A percentile compares a stretch with the other conserved stretches of the same genome.
phyloP scores from a whole-genome alignment of 2,329 filamentous ascomycete species.

The Colletotrichum sp. region DNA sequence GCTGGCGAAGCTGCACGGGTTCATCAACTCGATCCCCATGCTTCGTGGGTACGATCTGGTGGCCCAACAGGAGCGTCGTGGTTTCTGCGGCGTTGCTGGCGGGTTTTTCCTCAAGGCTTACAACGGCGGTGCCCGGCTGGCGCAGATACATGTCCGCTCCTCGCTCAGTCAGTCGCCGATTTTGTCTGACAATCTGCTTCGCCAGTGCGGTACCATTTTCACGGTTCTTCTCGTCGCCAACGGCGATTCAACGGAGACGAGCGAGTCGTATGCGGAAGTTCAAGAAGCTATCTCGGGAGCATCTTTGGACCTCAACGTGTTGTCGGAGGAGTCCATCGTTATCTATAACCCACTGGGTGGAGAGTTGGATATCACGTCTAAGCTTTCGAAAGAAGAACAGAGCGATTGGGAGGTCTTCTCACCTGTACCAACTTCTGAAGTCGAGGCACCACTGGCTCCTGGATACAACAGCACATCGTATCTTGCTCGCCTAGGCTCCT shows the following conservation, averaged over 20 bases:
- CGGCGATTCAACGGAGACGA: background rate
- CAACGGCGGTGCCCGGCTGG: background rate
- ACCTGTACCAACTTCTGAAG: background rate
- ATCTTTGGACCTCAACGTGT: background rate
- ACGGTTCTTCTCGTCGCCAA: background rate
- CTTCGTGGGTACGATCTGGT: background rate
- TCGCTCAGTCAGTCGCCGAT: background rate
- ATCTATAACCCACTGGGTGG: background rate
- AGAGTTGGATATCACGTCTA: rapidly evolving
- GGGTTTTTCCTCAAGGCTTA: background rate
- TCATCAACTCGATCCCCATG: background rate
- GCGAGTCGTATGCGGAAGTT: background rate
- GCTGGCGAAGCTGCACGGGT: background rate
- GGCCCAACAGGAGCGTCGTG: background rate
- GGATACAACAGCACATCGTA: background rate
- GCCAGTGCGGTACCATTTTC: background rate
- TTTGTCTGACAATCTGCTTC: background rate
- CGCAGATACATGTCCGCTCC: background rate
- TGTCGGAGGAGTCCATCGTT: background rate
- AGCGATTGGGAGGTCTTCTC: background rate
- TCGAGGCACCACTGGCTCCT: background rate
- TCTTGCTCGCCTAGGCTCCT: background rate
- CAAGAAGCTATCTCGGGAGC: background rate
- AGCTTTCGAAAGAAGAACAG: background rate
- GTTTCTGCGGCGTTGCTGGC: background rate